phyloP scores from a whole-genome alignment of 306 rosid genomes.

The Vigna hirtella region DNA sequence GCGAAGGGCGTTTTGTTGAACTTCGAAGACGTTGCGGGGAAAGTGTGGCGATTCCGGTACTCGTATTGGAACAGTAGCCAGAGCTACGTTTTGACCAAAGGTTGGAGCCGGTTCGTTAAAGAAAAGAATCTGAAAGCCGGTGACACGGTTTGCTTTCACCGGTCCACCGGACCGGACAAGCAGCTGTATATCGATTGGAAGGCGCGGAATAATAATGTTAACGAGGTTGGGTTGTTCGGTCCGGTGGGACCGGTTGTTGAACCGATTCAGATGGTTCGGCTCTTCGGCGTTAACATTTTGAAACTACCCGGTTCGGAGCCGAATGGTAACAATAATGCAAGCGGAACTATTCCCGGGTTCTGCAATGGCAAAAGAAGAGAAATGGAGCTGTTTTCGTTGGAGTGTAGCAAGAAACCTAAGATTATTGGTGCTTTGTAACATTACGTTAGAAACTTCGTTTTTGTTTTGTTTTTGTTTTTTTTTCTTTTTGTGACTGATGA shows the following conservation, averaged over 20 bases:
- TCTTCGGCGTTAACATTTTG: conserved; percentile 92
- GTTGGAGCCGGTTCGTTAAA: conserved; percentile 98
- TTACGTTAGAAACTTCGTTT: neutral
- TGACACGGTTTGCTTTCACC: conserved; percentile 76
- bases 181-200: conserved; percentile 89
- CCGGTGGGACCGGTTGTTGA: conserved; percentile 57
- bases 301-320: conserved; percentile 57
- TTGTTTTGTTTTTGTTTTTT: neutral
- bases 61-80: conserved; percentile 99
- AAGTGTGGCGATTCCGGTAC: conserved; percentile 96
- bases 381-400: conserved; percentile 66
- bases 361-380: conserved; percentile 77
- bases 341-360: conserved; percentile 45
- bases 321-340: conserved; percentile 17
- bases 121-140: conserved; percentile 92
- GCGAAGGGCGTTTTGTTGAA: conserved; percentile 72
- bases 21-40: conserved; percentile 90
- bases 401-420: conserved; percentile 84
- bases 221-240: conserved; percentile 23
- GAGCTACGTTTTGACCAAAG: conserved; percentile 91
- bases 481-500: conserved; percentile 51
- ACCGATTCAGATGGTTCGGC: conserved; percentile 81
- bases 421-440: conserved; percentile 87
- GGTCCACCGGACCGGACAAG: conserved; percentile 75
- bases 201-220: neutral